phyloP scores from a whole-genome alignment of 768 basidiomycete species.

The Thelephora aurantiotincta region DNA sequence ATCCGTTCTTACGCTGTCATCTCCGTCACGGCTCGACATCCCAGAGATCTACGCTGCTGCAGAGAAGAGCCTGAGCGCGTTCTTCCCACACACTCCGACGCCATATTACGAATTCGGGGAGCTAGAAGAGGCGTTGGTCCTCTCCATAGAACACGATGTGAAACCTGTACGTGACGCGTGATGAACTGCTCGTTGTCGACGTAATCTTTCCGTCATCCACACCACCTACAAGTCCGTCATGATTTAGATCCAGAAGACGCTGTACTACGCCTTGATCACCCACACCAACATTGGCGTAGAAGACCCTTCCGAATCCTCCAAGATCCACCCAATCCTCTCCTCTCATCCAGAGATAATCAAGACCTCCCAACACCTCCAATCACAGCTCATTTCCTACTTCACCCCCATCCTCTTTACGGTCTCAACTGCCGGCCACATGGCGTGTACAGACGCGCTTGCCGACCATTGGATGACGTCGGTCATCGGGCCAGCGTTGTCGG shows the following conservation, averaged over 20 bases:
- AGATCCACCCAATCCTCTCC: slow-evolving; percentile 3
- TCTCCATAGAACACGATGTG: slow-evolving; percentile 35
- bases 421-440: slow-evolving; percentile 56
- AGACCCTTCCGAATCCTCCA: slow-evolving; percentile 10
- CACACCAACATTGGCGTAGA: slow-evolving; percentile 39
- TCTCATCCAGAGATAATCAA: slow-evolving; percentile 14
- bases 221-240: not conserved
- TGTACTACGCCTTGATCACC: slow-evolving; percentile 52
- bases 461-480: slow-evolving; percentile 60
- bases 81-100: slow-evolving; percentile 35
- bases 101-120: slow-evolving; percentile 24
- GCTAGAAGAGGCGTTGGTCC: slow-evolving; percentile 35
- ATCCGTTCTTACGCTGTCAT: slow-evolving; percentile 41
- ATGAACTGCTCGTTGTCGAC: not conserved
- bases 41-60: slow-evolving; percentile 36
- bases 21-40: slow-evolving; percentile 40
- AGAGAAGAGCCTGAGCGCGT: slow-evolving; percentile 23
- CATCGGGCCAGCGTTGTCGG: slow-evolving; percentile 48
- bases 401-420: slow-evolving; percentile 63
- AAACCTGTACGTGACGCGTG: slow-evolving; percentile 32
- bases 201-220: too few relatives aligned
- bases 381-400: slow-evolving; percentile 44
- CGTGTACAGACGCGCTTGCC: slow-evolving; percentile 58
- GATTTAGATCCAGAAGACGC: slow-evolving; percentile 42
- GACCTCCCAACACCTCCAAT: slow-evolving; percentile 16